phyloP scores from a whole-genome alignment of 148 eudicot genomes.

The Chenopodium suecicum region DNA sequence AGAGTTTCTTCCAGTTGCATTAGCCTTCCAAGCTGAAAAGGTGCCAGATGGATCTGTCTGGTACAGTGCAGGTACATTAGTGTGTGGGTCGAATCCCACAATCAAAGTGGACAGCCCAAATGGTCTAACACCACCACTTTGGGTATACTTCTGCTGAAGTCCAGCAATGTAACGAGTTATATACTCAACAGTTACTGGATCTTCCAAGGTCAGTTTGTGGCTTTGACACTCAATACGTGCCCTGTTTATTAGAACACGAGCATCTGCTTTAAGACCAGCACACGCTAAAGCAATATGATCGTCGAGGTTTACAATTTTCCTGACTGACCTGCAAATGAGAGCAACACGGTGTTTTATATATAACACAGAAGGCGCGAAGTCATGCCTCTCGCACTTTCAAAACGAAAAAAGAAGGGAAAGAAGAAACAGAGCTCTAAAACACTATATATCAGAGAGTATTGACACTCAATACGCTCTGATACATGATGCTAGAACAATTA shows the following conservation, averaged over 20 bases:
- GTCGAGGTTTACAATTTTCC: conserved; percentile 88
- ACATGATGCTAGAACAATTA: neutral
- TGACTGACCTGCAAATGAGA: conserved; percentile 63
- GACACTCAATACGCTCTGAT: neutral
- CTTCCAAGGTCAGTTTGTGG: conserved; percentile 92
- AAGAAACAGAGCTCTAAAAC: neutral
- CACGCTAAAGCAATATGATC: conserved; percentile 94
- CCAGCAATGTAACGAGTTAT: conserved; percentile 98
- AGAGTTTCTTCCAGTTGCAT: conserved; percentile 98
- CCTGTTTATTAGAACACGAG: conserved; percentile 88
- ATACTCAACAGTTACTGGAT: conserved; percentile 93
- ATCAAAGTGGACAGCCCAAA: conserved; percentile 99
- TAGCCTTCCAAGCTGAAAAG: conserved; percentile 99
- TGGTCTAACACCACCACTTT: conserved; percentile 99
- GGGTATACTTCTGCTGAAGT: conserved; percentile 97
- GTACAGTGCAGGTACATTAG: conserved; percentile 75
- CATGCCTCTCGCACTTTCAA: neutral
- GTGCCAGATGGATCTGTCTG: conserved; percentile 99
- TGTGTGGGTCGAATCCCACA: conserved; percentile 92
- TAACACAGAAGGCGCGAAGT: neutral
- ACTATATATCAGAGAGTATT: too few species aligned
- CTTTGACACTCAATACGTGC: conserved; percentile 99
- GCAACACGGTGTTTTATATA: neutral
- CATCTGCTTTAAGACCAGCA: conserved; percentile 99
- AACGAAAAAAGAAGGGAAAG: neutral